Conservation (phyloP, 2,329 filamentous ascomycete species). For the Colletotrichum australisinense region DNA sequence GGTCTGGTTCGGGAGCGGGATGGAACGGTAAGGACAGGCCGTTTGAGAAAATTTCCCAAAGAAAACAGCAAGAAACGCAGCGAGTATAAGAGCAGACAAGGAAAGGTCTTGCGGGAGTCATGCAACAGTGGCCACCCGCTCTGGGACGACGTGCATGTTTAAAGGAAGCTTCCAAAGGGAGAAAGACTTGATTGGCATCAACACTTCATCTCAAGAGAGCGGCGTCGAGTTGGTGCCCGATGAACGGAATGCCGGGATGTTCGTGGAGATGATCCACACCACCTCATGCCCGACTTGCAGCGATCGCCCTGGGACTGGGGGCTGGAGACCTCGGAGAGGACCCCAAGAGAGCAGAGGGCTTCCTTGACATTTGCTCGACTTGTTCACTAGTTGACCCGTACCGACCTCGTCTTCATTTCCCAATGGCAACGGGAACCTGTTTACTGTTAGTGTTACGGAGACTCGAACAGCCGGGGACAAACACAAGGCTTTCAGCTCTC, state of each 20-base stretch:
- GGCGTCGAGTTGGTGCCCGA: conserved; percentile 29
- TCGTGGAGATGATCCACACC: conserved; percentile 31
- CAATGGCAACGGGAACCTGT: conserved; percentile 4
- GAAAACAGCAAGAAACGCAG: not conserved
- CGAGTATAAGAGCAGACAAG: conserved; percentile 14
- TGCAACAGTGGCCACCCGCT: conserved; percentile 1
- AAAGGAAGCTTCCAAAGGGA: conserved; percentile 19
- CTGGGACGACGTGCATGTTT: conserved; percentile 24
- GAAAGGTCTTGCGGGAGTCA: conserved; percentile 31
- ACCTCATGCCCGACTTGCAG: conserved; percentile 31
- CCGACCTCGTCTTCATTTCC: conserved; percentile 7
- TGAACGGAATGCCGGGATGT: conserved; percentile 27
- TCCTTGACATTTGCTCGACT: not conserved
- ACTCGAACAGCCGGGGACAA: not conserved
- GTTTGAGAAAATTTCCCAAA: not conserved
- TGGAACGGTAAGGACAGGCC: conserved; percentile 31
- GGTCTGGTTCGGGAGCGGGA: not conserved
- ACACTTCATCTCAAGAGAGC: not conserved
- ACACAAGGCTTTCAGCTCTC: not conserved
- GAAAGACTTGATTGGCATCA: not conserved
- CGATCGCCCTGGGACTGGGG: conserved; percentile 31
- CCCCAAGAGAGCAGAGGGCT: not conserved
- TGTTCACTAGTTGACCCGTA: not conserved
- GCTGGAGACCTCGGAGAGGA: conserved; percentile 1
- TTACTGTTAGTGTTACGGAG: not conserved